Percentiles rank a stretch among this genome's conserved stretches.
Conservation (phyloP, 164 flowering plant genomes). For the Berberis vulgaris region DNA sequence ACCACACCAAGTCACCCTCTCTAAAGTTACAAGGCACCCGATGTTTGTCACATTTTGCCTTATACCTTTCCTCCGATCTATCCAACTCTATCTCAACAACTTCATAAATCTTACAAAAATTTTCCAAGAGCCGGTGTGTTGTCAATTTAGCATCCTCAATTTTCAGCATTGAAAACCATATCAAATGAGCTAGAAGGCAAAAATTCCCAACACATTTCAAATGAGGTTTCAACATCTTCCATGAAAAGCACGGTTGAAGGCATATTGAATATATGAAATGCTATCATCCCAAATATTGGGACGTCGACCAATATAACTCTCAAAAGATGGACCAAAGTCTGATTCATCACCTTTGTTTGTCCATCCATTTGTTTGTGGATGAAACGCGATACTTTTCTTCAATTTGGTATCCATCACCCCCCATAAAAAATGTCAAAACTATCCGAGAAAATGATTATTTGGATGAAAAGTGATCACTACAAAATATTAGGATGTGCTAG, state of each 20-base stretch:
- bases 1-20: neutral
- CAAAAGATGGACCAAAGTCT: neutral
- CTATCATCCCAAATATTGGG: neutral
- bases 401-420: neutral
- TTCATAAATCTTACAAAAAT: neutral
- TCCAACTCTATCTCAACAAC: neutral
- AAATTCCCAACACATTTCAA: constrained; percentile 1
- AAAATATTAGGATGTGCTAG: too few species aligned
- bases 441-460: too few species aligned
- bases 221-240: neutral
- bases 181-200: neutral
- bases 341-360: neutral
- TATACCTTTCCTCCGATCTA: too few species aligned
- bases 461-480: too few species aligned
- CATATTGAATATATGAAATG: neutral
- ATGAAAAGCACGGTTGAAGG: neutral
- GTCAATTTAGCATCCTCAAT: neutral
- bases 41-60: too few species aligned
- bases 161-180: neutral
- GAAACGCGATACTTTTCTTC: neutral
- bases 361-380: neutral
- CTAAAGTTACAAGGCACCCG: neutral
- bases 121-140: neutral
- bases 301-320: neutral
- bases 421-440: neutral